These are phyloP conservation scores for Saraca asoca DNA, from an alignment of 331 rosid species.

Conservation along the genomic window DNA sequence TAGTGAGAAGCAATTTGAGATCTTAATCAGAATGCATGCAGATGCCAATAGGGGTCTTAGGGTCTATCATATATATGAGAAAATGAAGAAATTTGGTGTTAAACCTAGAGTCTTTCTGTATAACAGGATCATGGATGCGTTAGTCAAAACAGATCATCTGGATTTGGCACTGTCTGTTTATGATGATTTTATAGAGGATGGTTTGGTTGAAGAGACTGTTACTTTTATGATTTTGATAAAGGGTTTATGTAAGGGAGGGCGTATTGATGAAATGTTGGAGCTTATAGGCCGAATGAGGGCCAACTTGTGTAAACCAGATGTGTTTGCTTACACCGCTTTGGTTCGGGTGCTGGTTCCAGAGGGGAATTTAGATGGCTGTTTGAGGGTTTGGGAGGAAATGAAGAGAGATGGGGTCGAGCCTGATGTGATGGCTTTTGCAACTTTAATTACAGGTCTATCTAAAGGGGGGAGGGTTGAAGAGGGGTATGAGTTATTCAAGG, in stretches of 20 bases:
- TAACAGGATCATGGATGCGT: conserved; percentile 75
- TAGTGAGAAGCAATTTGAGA: conserved; percentile 86
- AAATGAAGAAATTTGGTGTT: conserved; percentile 77
- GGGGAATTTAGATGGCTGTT: conserved; percentile 66
- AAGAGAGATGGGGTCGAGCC: conserved; percentile 55
- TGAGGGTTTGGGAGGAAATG: conserved; percentile 88
- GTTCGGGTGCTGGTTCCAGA: conserved; percentile 50
- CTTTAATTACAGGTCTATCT: conserved; percentile 60
- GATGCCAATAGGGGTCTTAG: conserved; percentile 82
- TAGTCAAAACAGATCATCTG: conserved; percentile 56
- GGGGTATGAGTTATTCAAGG: conserved; percentile 67
- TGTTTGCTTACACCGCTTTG: conserved; percentile 79
- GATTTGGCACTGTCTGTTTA: conserved; percentile 72
- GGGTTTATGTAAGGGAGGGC: conserved; percentile 70
- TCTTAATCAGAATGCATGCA: conserved; percentile 72
- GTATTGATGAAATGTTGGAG: conserved; percentile 65
- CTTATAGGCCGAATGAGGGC: conserved; percentile 65
- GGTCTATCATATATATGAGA: conserved; percentile 66
- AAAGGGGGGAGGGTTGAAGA: conserved; percentile 62
- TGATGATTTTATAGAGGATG: conserved; percentile 58
- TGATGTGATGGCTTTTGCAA: conserved; percentile 73
- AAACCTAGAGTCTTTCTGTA: conserved; percentile 74
- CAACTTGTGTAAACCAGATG: conserved; percentile 72
- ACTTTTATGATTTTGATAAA: conserved; percentile 79
- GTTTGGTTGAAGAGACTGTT: conserved; percentile 71